Conservation (phyloP, 169 alveolate genomes). For the Eimeria necatrix region DNA sequence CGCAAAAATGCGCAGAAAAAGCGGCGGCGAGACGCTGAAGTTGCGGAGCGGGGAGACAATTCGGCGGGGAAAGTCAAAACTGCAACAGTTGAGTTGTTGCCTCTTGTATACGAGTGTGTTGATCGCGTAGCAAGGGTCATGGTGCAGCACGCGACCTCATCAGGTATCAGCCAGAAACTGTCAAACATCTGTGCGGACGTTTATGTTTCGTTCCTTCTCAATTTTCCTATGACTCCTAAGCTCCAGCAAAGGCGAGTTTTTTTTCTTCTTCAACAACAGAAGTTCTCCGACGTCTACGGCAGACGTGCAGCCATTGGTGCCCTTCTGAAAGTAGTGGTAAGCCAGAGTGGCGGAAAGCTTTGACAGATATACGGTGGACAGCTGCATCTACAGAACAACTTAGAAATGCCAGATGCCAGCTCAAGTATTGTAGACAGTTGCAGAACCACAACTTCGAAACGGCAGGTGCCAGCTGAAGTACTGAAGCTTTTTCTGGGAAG, state of each 20-base stretch:
- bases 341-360: neutral
- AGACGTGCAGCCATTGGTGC: constrained; percentile 77
- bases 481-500: no score
- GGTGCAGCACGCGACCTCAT: constrained; percentile 79
- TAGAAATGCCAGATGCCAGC: no score
- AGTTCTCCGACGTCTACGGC: constrained; percentile 76
- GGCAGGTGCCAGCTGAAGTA: neutral
- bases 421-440: no score
- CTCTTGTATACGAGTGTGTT: constrained; percentile 69
- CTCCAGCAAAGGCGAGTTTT: constrained; percentile 77
- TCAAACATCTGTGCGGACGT: constrained; percentile 78
- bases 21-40: constrained; percentile 48
- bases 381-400: no score
- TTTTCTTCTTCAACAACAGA: constrained; percentile 74
- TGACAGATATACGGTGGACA: no score
- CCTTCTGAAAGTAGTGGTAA: constrained; percentile 75
- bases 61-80: neutral
- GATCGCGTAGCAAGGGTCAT: constrained; percentile 77
- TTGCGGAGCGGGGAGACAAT: constrained; percentile 11
- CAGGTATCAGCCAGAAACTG: constrained; percentile 60
- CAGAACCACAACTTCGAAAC: neutral
- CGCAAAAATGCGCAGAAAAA: constrained; percentile 44
- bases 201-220: constrained; percentile 78
- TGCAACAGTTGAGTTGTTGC: constrained; percentile 51
- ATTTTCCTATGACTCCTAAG: constrained; percentile 81